Base-by-base conservation (phyloP, 1,284 basidiomycete species). In the Puccinia sorghi region DNA sequence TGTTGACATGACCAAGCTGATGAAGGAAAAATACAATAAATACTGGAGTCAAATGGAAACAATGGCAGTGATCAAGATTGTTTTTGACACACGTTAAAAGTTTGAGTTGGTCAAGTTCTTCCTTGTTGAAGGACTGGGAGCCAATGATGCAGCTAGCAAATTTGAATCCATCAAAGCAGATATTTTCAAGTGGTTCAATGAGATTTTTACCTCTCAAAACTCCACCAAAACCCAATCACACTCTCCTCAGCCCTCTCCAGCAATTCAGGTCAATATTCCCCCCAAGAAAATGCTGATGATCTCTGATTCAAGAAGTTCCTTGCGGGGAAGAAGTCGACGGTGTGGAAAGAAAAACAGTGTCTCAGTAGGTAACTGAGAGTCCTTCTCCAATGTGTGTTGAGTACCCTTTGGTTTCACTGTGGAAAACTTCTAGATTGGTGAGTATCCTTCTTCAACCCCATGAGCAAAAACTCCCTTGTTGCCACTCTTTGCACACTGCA, bases 21-120 rank as follows among this genome's bases (percentile, higher is more conserved):
- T 32, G 32, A 32, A 32, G 32, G 32, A 32, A 32, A 32, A 32
- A 32, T n/a, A n/a, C n/a, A 32, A 32, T 2, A 32, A 56, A 15
- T 56, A 56, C 5, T 56, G 54, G 54, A 11, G 9, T 7, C 27
- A 56, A 17, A 56, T 56, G 54, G 25, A 27, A 8, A 22, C 22
- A 8, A 6, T 56, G 7, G 54, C 54, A 7, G 54, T 22, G 6
- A 25, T 56, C 54, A 56, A 11, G 4, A 5, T 67, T 15, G 43
- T 50, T 50, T 25, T 67, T 15, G 22, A 67, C 64, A 43, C 64
- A 15, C 22, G 43, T 3, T 50, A 20, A 22, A 67, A 67, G 64
- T 27, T 67, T 20, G 64, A 67, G 20, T 43, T 67, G 17, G 8
- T 67, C 0, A 27, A 67, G 22, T 50, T 67, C 13, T 25, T 52